These are phyloP conservation scores for Termitomyces eurrhizus DNA, from an alignment of 768 basidiomycete genomes.

Conservation along the genomic window DNA sequence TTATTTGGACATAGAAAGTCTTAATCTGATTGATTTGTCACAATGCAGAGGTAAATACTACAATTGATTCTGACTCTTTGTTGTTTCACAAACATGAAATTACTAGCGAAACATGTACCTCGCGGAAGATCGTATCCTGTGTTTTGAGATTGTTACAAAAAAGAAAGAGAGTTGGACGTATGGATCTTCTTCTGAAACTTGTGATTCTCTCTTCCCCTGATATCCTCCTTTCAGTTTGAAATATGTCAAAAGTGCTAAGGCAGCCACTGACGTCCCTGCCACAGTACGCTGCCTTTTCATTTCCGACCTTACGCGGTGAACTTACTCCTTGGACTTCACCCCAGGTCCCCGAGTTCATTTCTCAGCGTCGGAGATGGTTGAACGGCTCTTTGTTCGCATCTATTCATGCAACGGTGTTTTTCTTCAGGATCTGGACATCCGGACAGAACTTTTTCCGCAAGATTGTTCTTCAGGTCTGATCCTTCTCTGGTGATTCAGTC, in stretches of 20 bases:
- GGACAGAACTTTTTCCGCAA: slow-evolving; percentile 90
- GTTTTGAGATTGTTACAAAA: slow-evolving; percentile 93
- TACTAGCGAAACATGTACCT: slow-evolving; percentile 83
- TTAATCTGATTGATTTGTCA: background rate
- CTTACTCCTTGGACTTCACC: background rate
- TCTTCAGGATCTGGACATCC: slow-evolving; percentile 84
- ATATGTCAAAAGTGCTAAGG: slow-evolving; percentile 93
- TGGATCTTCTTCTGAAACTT: slow-evolving; percentile 30
- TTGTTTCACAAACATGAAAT: slow-evolving; percentile 23
- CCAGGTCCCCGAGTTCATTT: slow-evolving; percentile 88
- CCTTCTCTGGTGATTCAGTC: background rate
- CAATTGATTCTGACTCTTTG: background rate
- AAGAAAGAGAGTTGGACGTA: slow-evolving; percentile 80
- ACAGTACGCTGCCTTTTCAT: slow-evolving; percentile 36
- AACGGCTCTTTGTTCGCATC: slow-evolving; percentile 92
- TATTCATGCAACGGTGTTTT: slow-evolving; percentile 88
- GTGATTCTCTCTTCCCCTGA: slow-evolving; percentile 5
- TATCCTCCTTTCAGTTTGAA: slow-evolving; percentile 46
- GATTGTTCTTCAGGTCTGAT: slow-evolving; percentile 56
- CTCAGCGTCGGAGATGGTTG: slow-evolving; percentile 86
- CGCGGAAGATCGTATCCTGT: slow-evolving; percentile 86
- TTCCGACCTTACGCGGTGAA: background rate
- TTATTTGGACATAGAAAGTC: background rate
- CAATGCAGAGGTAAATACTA: slow-evolving; percentile 13
- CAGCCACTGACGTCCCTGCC: slow-evolving; percentile 94